Evolutionary conservation across 495 filamentous ascomycete species (phyloP).

Genomic region (Talaromyces stipitatus): DNA sequence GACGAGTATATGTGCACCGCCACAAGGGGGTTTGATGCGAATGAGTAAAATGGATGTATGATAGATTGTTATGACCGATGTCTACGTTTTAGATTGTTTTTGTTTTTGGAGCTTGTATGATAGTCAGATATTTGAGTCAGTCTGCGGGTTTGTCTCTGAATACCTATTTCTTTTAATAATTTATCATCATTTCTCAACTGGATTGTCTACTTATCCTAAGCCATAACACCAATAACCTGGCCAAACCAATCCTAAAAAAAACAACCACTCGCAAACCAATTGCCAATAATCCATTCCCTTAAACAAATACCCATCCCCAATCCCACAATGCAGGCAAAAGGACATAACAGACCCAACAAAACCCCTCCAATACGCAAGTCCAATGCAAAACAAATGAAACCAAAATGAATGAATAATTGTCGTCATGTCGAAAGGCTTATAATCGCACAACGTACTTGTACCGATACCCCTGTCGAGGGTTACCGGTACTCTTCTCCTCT

Average conservation of each 20-base stretch:
- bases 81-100: not conserved
- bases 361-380: no score
- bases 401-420: not conserved
- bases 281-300: no score
- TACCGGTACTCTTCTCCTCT: slow-evolving; percentile 21
- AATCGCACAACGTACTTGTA: slow-evolving; percentile 31
- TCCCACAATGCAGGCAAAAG: no score
- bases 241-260: no score
- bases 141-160: not conserved
- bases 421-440: not conserved
- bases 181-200: no score
- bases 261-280: no score
- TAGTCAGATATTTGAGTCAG: not conserved
- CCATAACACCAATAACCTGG: no score
- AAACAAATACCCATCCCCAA: no score
- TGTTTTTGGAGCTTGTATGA: not conserved
- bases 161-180: not conserved
- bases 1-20: slow-evolving; percentile 19
- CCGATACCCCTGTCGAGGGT: slow-evolving; percentile 34
- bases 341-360: no score
- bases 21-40: not conserved
- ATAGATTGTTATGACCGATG: not conserved
- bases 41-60: not conserved
- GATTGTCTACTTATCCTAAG: no score
- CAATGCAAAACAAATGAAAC: not conserved